A percentile compares a stretch with the other conserved stretches of the same genome.
Conservation (phyloP, 129 eudicot genomes). For the Saussurea involucrata region DNA sequence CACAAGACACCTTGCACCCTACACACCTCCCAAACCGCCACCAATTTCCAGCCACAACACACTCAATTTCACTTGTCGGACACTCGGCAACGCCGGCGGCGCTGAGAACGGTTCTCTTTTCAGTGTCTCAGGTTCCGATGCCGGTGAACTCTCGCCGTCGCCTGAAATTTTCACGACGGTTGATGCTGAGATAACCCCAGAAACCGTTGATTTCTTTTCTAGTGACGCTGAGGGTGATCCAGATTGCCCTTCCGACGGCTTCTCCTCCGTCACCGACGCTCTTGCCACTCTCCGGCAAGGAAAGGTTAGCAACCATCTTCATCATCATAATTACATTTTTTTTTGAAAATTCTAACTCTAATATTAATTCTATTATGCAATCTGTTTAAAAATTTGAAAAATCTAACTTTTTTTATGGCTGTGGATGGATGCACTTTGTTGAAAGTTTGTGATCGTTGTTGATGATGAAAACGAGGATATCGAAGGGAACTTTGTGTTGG, state of each 20-base stretch:
- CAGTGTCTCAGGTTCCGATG: slow-evolving; percentile 24
- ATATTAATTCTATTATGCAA: not conserved
- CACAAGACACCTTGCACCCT: slow-evolving; percentile 23
- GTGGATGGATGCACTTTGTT: slow-evolving; percentile 14
- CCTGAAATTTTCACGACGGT: slow-evolving; percentile 36
- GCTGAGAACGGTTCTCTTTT: slow-evolving; percentile 44
- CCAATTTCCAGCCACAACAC: slow-evolving; percentile 23
- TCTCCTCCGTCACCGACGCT: slow-evolving; percentile 69
- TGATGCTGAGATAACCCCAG: slow-evolving; percentile 75
- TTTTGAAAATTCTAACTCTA: too few species aligned
- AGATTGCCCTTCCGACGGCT: slow-evolving; percentile 83
- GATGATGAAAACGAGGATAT: slow-evolving; percentile 55
- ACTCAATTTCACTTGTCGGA: slow-evolving; percentile 31
- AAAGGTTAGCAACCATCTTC: slow-evolving; percentile 43
- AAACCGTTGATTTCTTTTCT: slow-evolving; percentile 69
- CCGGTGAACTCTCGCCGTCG: slow-evolving; percentile 16
- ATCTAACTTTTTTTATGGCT: not conserved
- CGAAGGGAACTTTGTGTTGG: slow-evolving; percentile 85
- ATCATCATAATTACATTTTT: not conserved
- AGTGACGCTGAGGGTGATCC: slow-evolving; percentile 98
- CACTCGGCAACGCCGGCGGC: slow-evolving; percentile 26
- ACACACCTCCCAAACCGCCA: slow-evolving; percentile 16
- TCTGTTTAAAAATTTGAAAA: not conserved
- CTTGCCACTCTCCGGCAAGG: slow-evolving; percentile 51
- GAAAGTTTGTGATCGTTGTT: slow-evolving; percentile 80